Evolutionary conservation across 306 rosid genomes (phyloP).

Genomic region (Cucumis hystrix): DNA sequence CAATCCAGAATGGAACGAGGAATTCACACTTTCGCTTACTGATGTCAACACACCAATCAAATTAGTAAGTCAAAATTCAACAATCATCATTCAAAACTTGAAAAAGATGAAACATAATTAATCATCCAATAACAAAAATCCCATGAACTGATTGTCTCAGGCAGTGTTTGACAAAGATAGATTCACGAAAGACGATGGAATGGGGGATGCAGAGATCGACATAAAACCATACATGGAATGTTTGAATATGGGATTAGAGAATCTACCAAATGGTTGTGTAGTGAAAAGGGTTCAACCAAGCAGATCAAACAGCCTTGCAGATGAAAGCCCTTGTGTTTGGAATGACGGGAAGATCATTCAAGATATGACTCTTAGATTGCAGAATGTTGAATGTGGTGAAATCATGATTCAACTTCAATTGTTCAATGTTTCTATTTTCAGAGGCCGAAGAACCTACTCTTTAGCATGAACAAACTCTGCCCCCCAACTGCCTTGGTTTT

Average conservation of each 20-base stretch:
- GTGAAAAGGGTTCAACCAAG: slow-evolving; percentile 47
- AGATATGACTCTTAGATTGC: slow-evolving; percentile 53
- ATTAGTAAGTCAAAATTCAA: slow-evolving; percentile 25
- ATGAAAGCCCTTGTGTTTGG: slow-evolving; percentile 64
- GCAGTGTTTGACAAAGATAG: slow-evolving; percentile 63
- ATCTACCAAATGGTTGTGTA: slow-evolving; percentile 49
- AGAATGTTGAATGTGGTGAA: slow-evolving; percentile 69
- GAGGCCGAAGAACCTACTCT: slow-evolving; percentile 9
- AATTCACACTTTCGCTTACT: slow-evolving; percentile 48
- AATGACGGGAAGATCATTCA: slow-evolving; percentile 40
- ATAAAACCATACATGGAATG: slow-evolving; percentile 46
- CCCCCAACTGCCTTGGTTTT: background rate
- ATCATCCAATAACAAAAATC: too few species aligned
- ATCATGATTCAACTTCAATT: slow-evolving; percentile 48
- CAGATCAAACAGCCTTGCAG: slow-evolving; percentile 38
- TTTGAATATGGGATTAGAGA: slow-evolving; percentile 25
- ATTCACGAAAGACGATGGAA: slow-evolving; percentile 49
- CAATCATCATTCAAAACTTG: background rate
- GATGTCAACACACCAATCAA: slow-evolving; percentile 32
- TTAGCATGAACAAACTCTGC: background rate
- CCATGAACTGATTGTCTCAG: slow-evolving; percentile 10
- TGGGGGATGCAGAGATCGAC: slow-evolving; percentile 82
- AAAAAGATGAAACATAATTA: background rate
- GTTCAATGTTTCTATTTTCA: slow-evolving; percentile 26
- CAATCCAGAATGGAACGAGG: slow-evolving; percentile 85